phyloP scores from a whole-genome alignment of 305 asterid species.

The Lippia alba region DNA sequence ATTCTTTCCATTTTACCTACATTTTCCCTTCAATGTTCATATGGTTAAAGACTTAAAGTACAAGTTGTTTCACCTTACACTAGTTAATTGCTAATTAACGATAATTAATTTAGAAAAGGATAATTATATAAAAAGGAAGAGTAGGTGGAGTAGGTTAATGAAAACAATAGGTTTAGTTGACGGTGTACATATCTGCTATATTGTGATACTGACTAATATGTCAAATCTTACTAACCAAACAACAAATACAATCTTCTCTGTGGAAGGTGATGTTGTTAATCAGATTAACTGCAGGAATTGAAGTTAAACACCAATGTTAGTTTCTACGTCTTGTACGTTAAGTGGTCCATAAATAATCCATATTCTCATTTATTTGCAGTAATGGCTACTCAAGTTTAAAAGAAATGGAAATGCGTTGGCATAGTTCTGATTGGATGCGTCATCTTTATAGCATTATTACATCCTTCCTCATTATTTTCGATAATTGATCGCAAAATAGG shows the following conservation, averaged over 20 bases:
- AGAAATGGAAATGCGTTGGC: slow-evolving; percentile 23
- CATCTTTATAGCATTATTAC: background rate
- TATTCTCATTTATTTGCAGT: slow-evolving; percentile 41
- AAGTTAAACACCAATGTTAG: background rate
- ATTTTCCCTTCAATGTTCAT: background rate
- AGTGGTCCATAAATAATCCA: slow-evolving; percentile 42
- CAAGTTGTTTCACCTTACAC: slow-evolving; percentile 19
- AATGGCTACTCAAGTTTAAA: slow-evolving; percentile 48
- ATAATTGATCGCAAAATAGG: background rate
- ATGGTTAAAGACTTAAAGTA: background rate
- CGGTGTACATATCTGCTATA: slow-evolving; percentile 6
- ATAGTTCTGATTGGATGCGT: background rate
- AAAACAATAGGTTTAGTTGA: slow-evolving; percentile 39
- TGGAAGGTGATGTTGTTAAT: background rate
- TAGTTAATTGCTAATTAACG: background rate
- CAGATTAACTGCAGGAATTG: background rate
- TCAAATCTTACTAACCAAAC: slow-evolving; percentile 27
- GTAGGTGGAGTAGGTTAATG: slow-evolving; percentile 43
- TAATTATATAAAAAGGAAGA: slow-evolving; percentile 4
- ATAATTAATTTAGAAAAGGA: background rate
- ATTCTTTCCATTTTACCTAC: slow-evolving; percentile 30
- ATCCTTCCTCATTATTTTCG: background rate
- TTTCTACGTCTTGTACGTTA: slow-evolving; percentile 17
- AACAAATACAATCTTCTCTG: slow-evolving; percentile 3
- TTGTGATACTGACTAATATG: slow-evolving; percentile 22